Conservation (phyloP, 2,329 filamentous ascomycete species). For the Arthrobotrys megalospora region DNA sequence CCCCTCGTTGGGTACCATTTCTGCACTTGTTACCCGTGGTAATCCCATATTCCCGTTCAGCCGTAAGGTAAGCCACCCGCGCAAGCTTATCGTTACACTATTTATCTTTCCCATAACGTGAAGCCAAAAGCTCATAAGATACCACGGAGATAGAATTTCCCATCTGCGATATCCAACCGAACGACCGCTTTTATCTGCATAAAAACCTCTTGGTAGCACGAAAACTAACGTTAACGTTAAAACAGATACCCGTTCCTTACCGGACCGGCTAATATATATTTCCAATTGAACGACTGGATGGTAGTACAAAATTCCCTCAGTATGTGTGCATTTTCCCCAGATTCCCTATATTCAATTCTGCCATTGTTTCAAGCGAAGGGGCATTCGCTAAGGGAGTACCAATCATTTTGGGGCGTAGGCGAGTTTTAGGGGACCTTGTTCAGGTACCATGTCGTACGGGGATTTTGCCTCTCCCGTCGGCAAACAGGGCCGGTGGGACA, state of each 20-base stretch:
- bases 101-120: constrained; percentile 18
- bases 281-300: not conserved
- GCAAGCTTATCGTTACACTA: constrained; percentile 34
- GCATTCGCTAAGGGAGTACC: constrained; percentile 6
- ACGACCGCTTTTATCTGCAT: no score
- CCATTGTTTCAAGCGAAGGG: not conserved
- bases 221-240: not conserved
- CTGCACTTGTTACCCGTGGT: not conserved
- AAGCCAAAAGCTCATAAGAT: constrained; percentile 17
- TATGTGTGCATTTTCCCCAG: not conserved
- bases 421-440: constrained; percentile 13
- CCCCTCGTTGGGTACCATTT: not conserved
- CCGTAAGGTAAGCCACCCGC: constrained; percentile 5
- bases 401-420: constrained; percentile 32
- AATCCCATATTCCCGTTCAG: constrained; percentile 14
- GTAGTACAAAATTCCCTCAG: constrained; percentile 39
- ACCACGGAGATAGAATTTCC: constrained; percentile 16
- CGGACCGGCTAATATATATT: constrained; percentile 21
- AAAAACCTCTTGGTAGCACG: not conserved
- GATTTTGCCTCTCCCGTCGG: constrained; percentile 36
- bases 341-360: not conserved
- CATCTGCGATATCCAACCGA: not conserved
- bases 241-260: not conserved
- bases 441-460: constrained; percentile 26
- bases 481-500: constrained; percentile 32